Evolutionary conservation across 2,329 filamentous ascomycete species (phyloP), one percentile per base, ranked within the genome.

Genomic region (Penicillium brevicompactum): DNA sequence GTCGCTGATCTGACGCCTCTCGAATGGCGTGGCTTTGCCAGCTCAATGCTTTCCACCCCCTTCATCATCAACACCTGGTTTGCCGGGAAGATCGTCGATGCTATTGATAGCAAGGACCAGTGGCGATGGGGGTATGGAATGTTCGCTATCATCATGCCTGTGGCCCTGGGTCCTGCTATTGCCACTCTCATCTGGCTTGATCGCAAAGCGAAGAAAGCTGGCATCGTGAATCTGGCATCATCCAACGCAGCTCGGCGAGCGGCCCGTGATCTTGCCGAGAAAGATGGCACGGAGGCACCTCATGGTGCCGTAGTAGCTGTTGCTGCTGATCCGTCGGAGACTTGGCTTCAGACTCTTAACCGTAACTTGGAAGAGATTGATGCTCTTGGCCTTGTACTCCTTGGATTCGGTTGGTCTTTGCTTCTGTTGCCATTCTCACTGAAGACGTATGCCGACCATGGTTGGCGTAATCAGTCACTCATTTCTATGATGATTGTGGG

Each of bases 21-120:
- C 22, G 48, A 50, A 34, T 50, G 48, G 48, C 48, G 48, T 34
- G 48, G 48, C 22, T 50, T 50, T 22, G 38, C 48, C 9, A 43
- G 48, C 27, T 50, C 48, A 14, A 31, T 43, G 38, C 38, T 50
- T 6, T 50, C 48, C 13, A 50, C 48, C 9, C 48, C 37, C 11
- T 42, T 50, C n/a, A 50, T 50, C 27, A 44, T 43, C 37, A 50
- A 50, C 14, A 50, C 48, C 14, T 50, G 38, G 48, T 50, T 50
- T 34, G 38, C 48, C 3, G 38, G 48, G n/a, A 50, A 50, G 38
- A 43, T 50, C 21, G 48, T 50, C 24, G 34, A 43, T 38, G 48
- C 46, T 14, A 49, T 49, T 9, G 18, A 49, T 30, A 41, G 34
- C 34, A 24, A 38, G 31, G 22, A 49, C 34, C 32, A 40, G 46